phyloP scores from a whole-genome alignment of 306 rosid genomes.

The Cucumis hystrix region DNA sequence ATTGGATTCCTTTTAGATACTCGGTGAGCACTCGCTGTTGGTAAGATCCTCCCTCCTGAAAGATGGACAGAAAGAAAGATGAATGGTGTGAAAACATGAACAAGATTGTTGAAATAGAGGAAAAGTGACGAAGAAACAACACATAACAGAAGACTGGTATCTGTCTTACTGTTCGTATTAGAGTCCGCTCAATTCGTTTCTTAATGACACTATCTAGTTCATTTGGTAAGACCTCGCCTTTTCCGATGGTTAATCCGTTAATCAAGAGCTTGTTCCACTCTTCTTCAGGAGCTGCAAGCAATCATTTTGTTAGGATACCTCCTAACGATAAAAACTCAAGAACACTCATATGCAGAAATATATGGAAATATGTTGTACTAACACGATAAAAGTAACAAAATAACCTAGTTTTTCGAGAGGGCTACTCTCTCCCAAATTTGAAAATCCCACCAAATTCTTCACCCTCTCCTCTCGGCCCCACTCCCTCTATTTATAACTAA shows the following conservation, averaged over 20 bases:
- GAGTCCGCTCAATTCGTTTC: conserved; percentile 76
- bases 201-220: conserved; percentile 55
- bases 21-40: conserved; percentile 69
- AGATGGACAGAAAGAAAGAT: not conserved
- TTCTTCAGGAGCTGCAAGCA: conserved; percentile 67
- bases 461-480: too few species aligned
- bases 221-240: conserved; percentile 53
- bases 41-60: conserved; percentile 88
- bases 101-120: conserved; percentile 3
- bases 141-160: not conserved
- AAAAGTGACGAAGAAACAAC: not conserved
- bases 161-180: conserved; percentile 75
- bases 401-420: too few species aligned
- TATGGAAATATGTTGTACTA: too few species aligned
- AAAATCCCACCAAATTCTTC: too few species aligned
- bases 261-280: conserved; percentile 69
- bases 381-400: too few species aligned
- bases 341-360: too few species aligned
- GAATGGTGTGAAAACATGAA: conserved; percentile 7
- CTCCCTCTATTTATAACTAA: too few species aligned
- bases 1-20: conserved; percentile 75
- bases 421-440: too few species aligned
- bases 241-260: conserved; percentile 60
- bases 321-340: too few species aligned
- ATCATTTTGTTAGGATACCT: not conserved